Base-by-base conservation (phyloP, 805 yeast species). In the Pichia thaimueangensis region DNA sequence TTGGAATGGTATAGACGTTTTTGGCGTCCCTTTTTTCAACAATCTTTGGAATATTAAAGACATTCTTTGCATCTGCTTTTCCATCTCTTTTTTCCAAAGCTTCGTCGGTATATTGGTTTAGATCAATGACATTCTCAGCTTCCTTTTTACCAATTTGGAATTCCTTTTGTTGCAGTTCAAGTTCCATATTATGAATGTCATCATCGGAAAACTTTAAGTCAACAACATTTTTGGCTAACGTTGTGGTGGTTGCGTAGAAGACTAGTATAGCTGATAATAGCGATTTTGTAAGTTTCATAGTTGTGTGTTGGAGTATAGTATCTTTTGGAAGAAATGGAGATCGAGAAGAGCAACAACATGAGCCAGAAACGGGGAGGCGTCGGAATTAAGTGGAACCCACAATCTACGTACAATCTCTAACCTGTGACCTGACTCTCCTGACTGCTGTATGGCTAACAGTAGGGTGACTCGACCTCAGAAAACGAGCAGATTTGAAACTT, bases 1-100 rank as follows among this genome's bases (percentile, higher is more conserved):
- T n/a, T n/a, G n/a, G n/a, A 10, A 43, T 15, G 25, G 47, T 38
- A 25, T 40, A 39, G 17, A 47, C 43, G 31, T 53, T 48, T 23
- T 47, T 46, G 11, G 37, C 40, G 27, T 51, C 52, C 45, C 53
- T 50, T 31, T n/a, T n/a, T n/a, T n/a, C n/a, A n/a, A n/a, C n/a
- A n/a, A n/a, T n/a, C n/a, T n/a, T n/a, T n/a, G n/a, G n/a, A n/a
- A n/a, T n/a, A n/a, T n/a, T n/a, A n/a, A n/a, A n/a, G n/a, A n/a
- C n/a, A n/a, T n/a, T n/a, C n/a, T n/a, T n/a, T n/a, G n/a, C n/a
- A n/a, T n/a, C n/a, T n/a, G n/a, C n/a, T n/a, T n/a, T n/a, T n/a
- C n/a, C n/a, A n/a, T n/a, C n/a, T 50, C 15, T 43, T n/a, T 17
- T 42, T 4, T 35, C 16, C 30, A 48, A 50, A 11, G 37, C 39